These are phyloP conservation scores for Canna indica DNA, from an alignment of 176 grass and related monocot species.

Conservation along the genomic window DNA sequence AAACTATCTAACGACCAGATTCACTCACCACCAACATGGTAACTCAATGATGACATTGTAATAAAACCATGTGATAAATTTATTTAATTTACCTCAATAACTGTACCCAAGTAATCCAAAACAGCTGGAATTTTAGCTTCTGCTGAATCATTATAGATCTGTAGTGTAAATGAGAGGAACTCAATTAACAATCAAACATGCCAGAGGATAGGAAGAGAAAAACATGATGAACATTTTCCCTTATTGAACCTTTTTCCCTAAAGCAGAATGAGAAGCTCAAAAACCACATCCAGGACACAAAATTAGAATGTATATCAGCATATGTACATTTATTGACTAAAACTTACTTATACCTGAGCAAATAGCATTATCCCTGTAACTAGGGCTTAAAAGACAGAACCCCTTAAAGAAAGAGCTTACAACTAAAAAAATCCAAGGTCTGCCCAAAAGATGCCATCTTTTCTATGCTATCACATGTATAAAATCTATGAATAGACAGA, in stretches of 20 bases:
- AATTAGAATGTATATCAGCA: too few relatives aligned
- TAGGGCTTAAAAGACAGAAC: too few relatives aligned
- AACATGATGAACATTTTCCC: not conserved
- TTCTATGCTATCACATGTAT: not conserved
- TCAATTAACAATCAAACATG: not conserved
- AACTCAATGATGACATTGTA: not conserved
- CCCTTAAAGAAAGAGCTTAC: too few relatives aligned
- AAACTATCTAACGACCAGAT: not conserved
- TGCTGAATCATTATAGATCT: conserved; percentile 87
- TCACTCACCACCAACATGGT: not conserved
- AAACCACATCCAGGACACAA: not conserved
- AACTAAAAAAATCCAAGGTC: too few relatives aligned
- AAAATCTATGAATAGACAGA: not conserved
- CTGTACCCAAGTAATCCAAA: conserved; percentile 71
- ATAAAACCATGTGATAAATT: not conserved
- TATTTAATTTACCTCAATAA: conserved; percentile 48
- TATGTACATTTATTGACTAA: not conserved
- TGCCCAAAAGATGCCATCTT: not conserved
- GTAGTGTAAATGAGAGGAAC: conserved; percentile 24
- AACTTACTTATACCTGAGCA: not conserved
- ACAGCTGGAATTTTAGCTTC: conserved; percentile 87
- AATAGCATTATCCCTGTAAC: too few relatives aligned
- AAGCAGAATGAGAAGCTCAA: not conserved
- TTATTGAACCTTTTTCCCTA: not conserved
- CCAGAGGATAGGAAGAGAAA: not conserved